Conservation (phyloP, 352 stramenopile genomes). For the Pythium aristosporum region DNA sequence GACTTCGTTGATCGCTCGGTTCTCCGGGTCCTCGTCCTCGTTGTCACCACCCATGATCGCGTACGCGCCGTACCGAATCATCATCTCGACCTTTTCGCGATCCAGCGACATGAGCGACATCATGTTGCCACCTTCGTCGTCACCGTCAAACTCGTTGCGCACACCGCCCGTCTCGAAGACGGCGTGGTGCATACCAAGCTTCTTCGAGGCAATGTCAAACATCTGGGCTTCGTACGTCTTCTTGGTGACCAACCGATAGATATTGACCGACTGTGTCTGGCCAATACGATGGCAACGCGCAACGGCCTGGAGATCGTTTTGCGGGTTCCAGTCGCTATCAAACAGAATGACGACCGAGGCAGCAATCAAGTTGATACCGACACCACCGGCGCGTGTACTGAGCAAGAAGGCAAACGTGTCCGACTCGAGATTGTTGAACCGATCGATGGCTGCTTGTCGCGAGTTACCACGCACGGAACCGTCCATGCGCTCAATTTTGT, state of each 20-base stretch:
- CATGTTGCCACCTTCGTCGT: slow-evolving; percentile 92
- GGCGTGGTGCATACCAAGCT: slow-evolving; percentile 98
- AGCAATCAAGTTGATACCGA: slow-evolving; percentile 97
- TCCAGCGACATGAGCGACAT: slow-evolving; percentile 92
- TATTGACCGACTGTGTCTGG: slow-evolving; percentile 98
- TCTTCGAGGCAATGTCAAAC: slow-evolving; percentile 99
- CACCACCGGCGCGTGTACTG: slow-evolving; percentile 95
- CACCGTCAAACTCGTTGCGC: slow-evolving; percentile 92
- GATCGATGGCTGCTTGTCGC: slow-evolving; percentile 97
- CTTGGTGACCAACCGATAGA: slow-evolving; percentile 99
- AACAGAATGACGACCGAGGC: slow-evolving; percentile 90
- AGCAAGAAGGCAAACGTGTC: slow-evolving; percentile 97
- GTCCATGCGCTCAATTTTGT: slow-evolving; percentile 95
- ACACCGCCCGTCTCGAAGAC: slow-evolving; percentile 95
- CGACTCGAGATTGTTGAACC: slow-evolving; percentile 94
- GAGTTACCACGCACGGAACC: slow-evolving; percentile 96
- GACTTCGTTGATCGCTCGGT: slow-evolving; percentile 87
- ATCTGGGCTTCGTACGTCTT: slow-evolving; percentile 99
- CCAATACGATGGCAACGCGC: slow-evolving; percentile 99
- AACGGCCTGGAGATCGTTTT: slow-evolving; percentile 96
- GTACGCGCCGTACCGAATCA: slow-evolving; percentile 98
- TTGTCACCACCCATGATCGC: slow-evolving; percentile 94
- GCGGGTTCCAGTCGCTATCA: slow-evolving; percentile 98
- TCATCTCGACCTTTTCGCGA: slow-evolving; percentile 98
- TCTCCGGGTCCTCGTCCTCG: slow-evolving; percentile 91